Evolutionary conservation across 768 basidiomycete species (phyloP), one percentile per base, ranked within the genome.

Genomic region (Ramaria sp.): DNA sequence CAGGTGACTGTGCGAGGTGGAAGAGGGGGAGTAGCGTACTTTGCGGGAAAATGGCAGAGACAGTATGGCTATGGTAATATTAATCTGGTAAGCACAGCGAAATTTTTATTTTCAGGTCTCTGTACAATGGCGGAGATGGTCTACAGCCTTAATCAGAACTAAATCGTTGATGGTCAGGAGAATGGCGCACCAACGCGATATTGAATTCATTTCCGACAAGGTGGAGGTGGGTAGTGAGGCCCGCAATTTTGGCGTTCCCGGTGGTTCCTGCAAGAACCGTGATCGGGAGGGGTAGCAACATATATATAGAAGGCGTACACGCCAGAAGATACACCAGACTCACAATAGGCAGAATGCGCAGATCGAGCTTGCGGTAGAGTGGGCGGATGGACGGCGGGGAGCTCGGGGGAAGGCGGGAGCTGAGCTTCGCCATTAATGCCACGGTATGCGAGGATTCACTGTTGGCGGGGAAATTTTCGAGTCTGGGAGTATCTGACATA

Each of bases 21-120:
- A 37, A 10, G 34, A 13, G 13, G 13, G 9, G 13, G 34, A 37
- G 27, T 37, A 13, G 63, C 74, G 39, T 59, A 85, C 83, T 88
- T 88, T 27, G 82, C 77, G 0, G 85, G 85, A 59, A 80, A 83
- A 69, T 87, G 85, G 57, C 82, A 83, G 0, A 65, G 70, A 62
- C 80, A 82, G 60, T 79, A 81, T 7, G 78, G 78, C 80, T 79
- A 7, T 27, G 27, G 27, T 27, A 60, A 45, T 24, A 22, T 15
- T 27, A 60, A 45, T 24, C 2, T 15, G 20, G 12, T 47, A 12
- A 47, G 46, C 15, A 4, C 50, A 4, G 50, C 27, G 27, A 27
- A 27, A 2, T 27, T 27, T 27, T 27, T 27, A 2, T 27, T 27
- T 27, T 27, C 3, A 27, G 27, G 5, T 27, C 27, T 27, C 5